Evolutionary conservation across 225 moss, liverwort and hornwort species (phyloP).

Genomic region (Takakia lepidozioides): DNA sequence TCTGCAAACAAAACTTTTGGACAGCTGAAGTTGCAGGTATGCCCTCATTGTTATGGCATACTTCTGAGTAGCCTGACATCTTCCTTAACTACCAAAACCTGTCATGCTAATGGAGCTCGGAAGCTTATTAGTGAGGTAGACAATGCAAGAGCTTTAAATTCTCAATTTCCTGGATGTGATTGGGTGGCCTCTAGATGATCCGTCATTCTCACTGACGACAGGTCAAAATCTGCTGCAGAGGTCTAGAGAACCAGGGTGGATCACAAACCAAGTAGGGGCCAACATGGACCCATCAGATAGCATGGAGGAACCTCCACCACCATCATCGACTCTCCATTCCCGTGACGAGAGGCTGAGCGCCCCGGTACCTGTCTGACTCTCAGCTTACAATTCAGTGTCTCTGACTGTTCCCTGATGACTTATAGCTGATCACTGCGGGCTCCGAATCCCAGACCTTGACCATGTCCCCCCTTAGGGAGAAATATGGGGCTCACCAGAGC

Average conservation of each 20-base stretch:
- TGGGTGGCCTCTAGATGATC: not conserved
- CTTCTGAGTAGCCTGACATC: not conserved
- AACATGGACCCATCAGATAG: slow-evolving; percentile 17
- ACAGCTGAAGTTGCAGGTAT: slow-evolving; percentile 50
- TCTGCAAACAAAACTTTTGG: slow-evolving; percentile 46
- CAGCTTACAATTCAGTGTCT: too few species aligned
- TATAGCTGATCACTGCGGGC: slow-evolving; percentile 8
- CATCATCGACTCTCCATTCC: slow-evolving; percentile 53
- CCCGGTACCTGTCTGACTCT: too few species aligned
- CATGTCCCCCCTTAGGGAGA: slow-evolving; percentile 2
- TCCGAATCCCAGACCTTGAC: slow-evolving; percentile 1
- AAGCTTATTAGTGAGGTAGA: not conserved
- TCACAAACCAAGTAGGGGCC: slow-evolving; percentile 33
- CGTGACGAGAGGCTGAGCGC: slow-evolving; percentile 40
- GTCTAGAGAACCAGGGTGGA: slow-evolving; percentile 45
- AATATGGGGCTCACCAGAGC: too few species aligned
- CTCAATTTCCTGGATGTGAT: not conserved
- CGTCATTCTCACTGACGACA: slow-evolving; percentile 11
- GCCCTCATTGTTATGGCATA: not conserved
- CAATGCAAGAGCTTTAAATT: too few species aligned
- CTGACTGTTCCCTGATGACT: too few species aligned
- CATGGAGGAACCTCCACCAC: slow-evolving; percentile 30
- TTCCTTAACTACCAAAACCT: not conserved
- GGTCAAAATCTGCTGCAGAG: slow-evolving; percentile 48
- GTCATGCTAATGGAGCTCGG: not conserved